These are phyloP conservation scores for Spiromastix sp. DNA, from an alignment of 2,329 filamentous ascomycete genomes.

Conservation along the genomic window DNA sequence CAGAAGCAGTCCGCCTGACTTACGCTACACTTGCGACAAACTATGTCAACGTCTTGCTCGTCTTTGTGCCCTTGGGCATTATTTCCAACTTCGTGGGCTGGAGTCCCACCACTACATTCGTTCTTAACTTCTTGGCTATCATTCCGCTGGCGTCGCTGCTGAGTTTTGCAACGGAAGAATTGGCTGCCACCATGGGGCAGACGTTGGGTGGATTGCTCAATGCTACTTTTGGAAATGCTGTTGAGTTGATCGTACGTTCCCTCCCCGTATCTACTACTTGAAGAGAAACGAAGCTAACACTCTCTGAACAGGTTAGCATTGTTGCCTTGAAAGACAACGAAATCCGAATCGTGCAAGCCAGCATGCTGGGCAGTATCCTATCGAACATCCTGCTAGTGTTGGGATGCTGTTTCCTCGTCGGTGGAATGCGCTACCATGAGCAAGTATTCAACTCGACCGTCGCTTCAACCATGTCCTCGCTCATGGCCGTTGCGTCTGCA, in stretches of 20 bases:
- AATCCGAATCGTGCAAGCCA: constrained; percentile 93
- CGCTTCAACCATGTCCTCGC: constrained; percentile 47
- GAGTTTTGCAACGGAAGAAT: constrained; percentile 55
- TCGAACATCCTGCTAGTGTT: constrained; percentile 87
- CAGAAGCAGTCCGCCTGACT: constrained; percentile 28
- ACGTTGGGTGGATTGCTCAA: constrained; percentile 54
- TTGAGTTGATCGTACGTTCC: constrained; percentile 57
- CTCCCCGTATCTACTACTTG: no score
- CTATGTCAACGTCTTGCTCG: constrained; percentile 50
- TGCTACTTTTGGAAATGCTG: constrained; percentile 57
- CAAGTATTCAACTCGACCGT: constrained; percentile 47
- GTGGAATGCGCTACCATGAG: constrained; percentile 59
- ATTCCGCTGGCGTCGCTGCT: constrained; percentile 51
- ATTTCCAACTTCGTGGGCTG: constrained; percentile 49
- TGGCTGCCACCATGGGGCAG: constrained; percentile 50
- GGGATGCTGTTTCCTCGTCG: constrained; percentile 69
- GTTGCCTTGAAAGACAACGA: constrained; percentile 76
- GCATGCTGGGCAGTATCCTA: constrained; percentile 91
- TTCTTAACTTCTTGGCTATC: constrained; percentile 55
- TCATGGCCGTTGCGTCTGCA: constrained; percentile 66
- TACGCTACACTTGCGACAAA: constrained; percentile 37
- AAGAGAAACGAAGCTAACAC: no score
- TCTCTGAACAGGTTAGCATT: constrained; percentile 62
- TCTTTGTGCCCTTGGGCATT: constrained; percentile 57
- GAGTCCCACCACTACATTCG: constrained; percentile 48